Percentiles rank a stretch among this genome's conserved stretches.
phyloP scores from a whole-genome alignment of 2,329 filamentous ascomycete genomes.

The Pestalotiopsis sp. region DNA sequence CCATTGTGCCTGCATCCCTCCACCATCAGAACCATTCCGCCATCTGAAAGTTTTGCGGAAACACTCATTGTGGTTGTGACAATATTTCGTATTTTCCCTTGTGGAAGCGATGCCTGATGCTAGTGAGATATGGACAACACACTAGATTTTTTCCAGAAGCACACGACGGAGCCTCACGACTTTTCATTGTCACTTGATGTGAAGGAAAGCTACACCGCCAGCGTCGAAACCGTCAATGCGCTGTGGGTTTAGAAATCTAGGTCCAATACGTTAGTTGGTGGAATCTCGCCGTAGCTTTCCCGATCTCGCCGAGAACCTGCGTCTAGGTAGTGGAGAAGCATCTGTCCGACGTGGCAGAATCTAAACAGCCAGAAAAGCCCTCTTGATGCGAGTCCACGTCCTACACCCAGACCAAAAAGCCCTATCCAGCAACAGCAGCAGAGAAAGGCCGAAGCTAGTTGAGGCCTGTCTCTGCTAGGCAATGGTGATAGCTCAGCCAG shows the following conservation, averaged over 20 bases:
- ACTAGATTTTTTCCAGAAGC: slow-evolving; percentile 2
- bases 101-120: not conserved
- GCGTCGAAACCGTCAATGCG: not conserved
- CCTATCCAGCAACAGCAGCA: not conserved
- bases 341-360: not conserved
- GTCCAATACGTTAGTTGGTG: not conserved
- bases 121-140: not conserved
- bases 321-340: not conserved
- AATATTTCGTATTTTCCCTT: not conserved
- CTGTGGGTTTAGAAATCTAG: not conserved
- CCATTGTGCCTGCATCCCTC: not conserved
- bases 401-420: not conserved
- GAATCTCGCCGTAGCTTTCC: not conserved
- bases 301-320: not conserved
- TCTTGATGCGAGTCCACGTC: not conserved
- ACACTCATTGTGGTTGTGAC: not conserved
- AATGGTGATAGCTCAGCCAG: not conserved
- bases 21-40: not conserved
- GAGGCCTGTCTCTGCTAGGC: not conserved
- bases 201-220: not conserved
- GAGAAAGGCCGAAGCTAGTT: not conserved
- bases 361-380: not conserved
- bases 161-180: not conserved
- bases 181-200: not conserved
- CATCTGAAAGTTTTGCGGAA: not conserved